Base-by-base conservation (phyloP, 257 asterid genomes). In the Fraxinus pennsylvanica region DNA sequence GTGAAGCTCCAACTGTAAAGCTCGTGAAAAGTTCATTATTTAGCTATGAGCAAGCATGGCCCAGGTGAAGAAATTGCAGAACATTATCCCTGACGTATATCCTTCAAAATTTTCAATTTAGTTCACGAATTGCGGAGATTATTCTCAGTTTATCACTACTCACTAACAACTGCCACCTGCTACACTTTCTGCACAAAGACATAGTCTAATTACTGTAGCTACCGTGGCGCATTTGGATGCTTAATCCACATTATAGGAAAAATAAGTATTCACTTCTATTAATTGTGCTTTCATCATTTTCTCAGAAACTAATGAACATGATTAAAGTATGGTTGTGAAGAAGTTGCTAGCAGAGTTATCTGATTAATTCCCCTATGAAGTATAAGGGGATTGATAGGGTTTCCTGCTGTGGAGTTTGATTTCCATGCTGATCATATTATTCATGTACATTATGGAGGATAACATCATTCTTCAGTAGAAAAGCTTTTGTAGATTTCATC, bases 11-110 rank as follows among this genome's bases (percentile, higher is more conserved):
- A 72, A 78, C 84, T 39, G 92, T 95, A 74, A 93, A 91, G 90
- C 94, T 93, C 21, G 92, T 95, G 70, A 95, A 93, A 78, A 95
- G 99, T 89, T 90, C 99, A 83, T 61, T 95, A 82, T 95, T 95
- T 87, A 87, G 97, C 85, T 90, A 91, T 57, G 98, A 95, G 87
- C 99, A 95, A 87, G 98, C 99, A 86, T 95, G 99, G 99, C 99
- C 93, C 85, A 95, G 98, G 99, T 92, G 82, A 70, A 71, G 75
- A 74, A 68, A 70, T 36, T 29, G 54, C 71, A 45, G 72, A 80
- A 74, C 38, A 39, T 67, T 17, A 6, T 67, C 36, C 70, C 66
- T 68, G 68, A 7, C 12, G 27, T 43, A 61, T 74, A 66, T 59
- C 30, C 61, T 30, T 80, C 71, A 59, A n/a, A 19, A 7, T 67